These are phyloP conservation scores for Pelargonium myrrhifolium DNA, from an alignment of 441 rosid genomes.

Conservation along the genomic window DNA sequence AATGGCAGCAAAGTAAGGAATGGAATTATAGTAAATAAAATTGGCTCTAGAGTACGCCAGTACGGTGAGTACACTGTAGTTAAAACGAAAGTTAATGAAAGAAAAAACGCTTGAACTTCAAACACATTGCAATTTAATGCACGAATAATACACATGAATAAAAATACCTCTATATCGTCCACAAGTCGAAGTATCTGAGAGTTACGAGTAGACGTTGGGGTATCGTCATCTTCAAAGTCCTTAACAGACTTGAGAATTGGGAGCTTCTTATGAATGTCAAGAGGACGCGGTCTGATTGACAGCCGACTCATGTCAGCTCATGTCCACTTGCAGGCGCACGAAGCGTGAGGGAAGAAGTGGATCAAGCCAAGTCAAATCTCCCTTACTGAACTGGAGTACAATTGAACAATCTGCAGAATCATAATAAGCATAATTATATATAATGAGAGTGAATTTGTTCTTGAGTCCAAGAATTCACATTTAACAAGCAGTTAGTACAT, in stretches of 20 bases:
- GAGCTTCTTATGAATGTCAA: constrained; percentile 14
- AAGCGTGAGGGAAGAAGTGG: not conserved
- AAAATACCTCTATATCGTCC: constrained; percentile 6
- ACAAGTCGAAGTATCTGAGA: constrained; percentile 1
- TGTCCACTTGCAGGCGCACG: not conserved
- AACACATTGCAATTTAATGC: not conserved
- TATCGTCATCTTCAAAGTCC: constrained; percentile 10
- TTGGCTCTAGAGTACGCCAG: not conserved
- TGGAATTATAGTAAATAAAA: not conserved
- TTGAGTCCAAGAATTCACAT: not conserved
- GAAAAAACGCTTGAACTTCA: not conserved
- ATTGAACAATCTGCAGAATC: not conserved
- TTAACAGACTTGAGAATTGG: constrained; percentile 11
- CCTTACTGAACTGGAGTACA: not conserved
- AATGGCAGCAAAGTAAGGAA: not conserved
- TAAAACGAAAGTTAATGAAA: not conserved
- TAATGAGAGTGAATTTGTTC: not conserved
- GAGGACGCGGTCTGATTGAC: constrained; percentile 10
- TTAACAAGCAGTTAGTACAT: not conserved
- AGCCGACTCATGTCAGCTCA: constrained; percentile 11
- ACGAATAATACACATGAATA: not conserved
- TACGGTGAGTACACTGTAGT: not conserved
- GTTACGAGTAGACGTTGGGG: constrained; percentile 11
- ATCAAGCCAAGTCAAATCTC: not conserved
- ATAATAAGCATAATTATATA: not conserved